Percentiles rank a stretch among this genome's conserved stretches.
Evolutionary conservation across 2,329 filamentous ascomycete genomes (phyloP).

Genomic region (Sporothrix inflata): DNA sequence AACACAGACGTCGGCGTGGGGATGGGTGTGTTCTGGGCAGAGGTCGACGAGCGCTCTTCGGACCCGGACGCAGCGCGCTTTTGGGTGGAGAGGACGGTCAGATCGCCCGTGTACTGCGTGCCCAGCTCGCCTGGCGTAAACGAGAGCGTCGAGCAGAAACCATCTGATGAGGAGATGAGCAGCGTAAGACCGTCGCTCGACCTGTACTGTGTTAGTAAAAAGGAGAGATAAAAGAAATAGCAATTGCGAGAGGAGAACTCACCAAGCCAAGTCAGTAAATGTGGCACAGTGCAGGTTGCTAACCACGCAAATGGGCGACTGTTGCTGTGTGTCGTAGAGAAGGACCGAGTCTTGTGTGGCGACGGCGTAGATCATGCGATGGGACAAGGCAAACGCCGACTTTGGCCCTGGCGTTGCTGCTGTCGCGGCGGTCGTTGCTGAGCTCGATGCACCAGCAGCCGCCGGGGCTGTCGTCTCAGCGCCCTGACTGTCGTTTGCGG

Average conservation of each 20-base stretch:
- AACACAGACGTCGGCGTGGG: constrained; percentile 69
- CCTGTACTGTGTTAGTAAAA: constrained; percentile 39
- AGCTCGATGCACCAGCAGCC: background rate
- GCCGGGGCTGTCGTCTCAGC: background rate
- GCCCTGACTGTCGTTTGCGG: constrained; percentile 41
- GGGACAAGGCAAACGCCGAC: constrained; percentile 80
- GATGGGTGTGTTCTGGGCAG: constrained; percentile 68
- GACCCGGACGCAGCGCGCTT: background rate
- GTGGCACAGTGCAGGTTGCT: constrained; percentile 98
- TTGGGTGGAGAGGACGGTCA: constrained; percentile 37
- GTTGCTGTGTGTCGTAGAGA: constrained; percentile 95
- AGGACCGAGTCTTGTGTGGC: constrained; percentile 95
- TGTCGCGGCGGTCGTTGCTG: constrained; percentile 53
- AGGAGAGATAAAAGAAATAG: too few relatives aligned
- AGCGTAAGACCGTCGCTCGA: constrained; percentile 52
- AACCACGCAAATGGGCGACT: constrained; percentile 88
- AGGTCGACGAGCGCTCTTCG: constrained; percentile 43
- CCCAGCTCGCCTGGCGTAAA: constrained; percentile 86
- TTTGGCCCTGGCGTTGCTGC: constrained; percentile 61
- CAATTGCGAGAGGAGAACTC: constrained; percentile 44
- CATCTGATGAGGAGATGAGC: constrained; percentile 74
- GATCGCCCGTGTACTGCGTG: constrained; percentile 73
- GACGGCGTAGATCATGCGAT: constrained; percentile 94
- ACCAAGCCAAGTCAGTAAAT: constrained; percentile 96
- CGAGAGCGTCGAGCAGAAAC: constrained; percentile 90